A percentile compares a stretch with the other conserved stretches of the same genome.
These are phyloP conservation scores for Pholiota molesta DNA, from an alignment of 768 basidiomycete genomes.

Conservation along the genomic window DNA sequence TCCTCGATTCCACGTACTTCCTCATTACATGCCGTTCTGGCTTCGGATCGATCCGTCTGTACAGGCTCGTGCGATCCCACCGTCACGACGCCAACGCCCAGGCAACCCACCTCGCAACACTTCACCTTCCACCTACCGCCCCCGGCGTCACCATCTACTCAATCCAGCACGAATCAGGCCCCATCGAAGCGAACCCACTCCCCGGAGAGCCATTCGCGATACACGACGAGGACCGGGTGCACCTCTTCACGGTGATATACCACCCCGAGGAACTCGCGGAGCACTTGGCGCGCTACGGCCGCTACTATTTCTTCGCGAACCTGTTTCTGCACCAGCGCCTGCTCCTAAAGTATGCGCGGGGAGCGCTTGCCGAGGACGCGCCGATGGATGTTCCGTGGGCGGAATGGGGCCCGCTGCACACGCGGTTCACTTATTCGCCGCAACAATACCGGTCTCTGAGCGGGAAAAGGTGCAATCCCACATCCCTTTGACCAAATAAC, in stretches of 20 bases:
- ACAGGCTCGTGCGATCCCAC: background rate
- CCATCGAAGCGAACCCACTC: background rate
- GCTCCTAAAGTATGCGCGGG: background rate
- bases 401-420: background rate
- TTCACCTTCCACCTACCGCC: background rate
- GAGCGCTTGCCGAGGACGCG: background rate
- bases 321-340: background rate
- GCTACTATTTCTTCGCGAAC: background rate
- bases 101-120: background rate
- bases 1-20: background rate
- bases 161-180: background rate
- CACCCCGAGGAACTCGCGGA: background rate
- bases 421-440: background rate
- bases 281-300: background rate
- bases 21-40: background rate
- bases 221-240: background rate
- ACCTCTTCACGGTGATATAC: background rate
- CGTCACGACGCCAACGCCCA: background rate
- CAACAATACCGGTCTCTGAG: background rate
- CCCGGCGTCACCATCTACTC: background rate
- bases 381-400: background rate
- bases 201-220: background rate
- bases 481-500: background rate
- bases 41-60: background rate
- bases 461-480: background rate